Evolutionary conservation across 2,329 filamentous ascomycete species (phyloP), one percentile per base, ranked within the genome.

Genomic region (Falciphora oryzae): DNA sequence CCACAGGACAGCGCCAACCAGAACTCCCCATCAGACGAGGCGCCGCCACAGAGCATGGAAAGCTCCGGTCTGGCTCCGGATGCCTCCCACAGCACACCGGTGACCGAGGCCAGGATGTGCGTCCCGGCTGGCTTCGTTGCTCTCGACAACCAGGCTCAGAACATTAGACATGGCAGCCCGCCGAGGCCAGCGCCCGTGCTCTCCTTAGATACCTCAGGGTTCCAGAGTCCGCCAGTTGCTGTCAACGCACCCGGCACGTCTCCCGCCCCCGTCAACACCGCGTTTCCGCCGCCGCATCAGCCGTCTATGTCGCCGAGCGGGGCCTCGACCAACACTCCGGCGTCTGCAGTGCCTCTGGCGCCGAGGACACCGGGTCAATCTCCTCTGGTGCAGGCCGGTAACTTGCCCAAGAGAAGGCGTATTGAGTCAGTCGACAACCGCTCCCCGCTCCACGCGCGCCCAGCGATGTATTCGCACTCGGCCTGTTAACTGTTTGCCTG

Each of bases 1-100:
- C 62, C 72, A 68, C 66, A 70, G 71, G 72, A 77, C 65, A 76
- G 76, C 70, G 71, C 79, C 67, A 69, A 71, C 68, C 22, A 31
- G 25, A 38, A 62, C 31, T 6, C 58, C 1, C 16, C 44, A 5
- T 28, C 57, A 16, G 22, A 27, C 71, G 57, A 67, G 67, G 71
- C 53, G 27, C 13, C 38, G 27, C 18, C 31, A 6, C 44, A 32
- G 53, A 32, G n/a, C 27, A 35, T 57, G 61, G 18, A 57, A 13
- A 63, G 18, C 50, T 35, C 53, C 13, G 32, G 29, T 32, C 4
- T 16, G 22, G 53, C 27, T 14, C 50, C 50, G 50, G 10, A 57
- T 16, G 25, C 28, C 16, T 22, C 10, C 57, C 25, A 7, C 18
- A 22, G 27, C 18, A 25, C 57, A 28, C 25, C 57, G 27, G 5